These are phyloP conservation scores for Pseudoneurospora amorphoporcata DNA, from an alignment of 495 filamentous ascomycete genomes.

Conservation along the genomic window DNA sequence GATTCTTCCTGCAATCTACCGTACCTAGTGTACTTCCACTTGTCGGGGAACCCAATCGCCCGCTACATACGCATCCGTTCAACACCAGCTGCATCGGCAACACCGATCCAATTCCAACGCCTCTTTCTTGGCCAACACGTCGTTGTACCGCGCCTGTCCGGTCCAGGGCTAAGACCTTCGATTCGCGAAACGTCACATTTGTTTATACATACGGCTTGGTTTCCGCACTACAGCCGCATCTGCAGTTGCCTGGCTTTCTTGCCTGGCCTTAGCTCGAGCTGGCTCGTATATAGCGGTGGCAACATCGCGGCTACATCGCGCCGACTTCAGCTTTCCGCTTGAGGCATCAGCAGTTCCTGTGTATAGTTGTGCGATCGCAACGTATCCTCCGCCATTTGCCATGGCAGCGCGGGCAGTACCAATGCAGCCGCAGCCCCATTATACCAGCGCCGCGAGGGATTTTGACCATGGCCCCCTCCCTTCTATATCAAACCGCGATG, in stretches of 20 bases:
- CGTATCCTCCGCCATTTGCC: background rate
- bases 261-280: background rate
- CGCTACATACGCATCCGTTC: background rate
- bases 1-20: background rate
- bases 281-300: background rate
- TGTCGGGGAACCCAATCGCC: background rate
- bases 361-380: background rate
- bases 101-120: background rate
- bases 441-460: slow-evolving; percentile 3
- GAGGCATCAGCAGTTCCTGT: background rate
- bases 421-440: background rate
- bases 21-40: background rate
- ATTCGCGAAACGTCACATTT: background rate
- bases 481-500: slow-evolving; percentile 20
- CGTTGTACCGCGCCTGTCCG: background rate
- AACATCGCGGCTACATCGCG: background rate
- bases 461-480: slow-evolving; percentile 15
- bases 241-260: background rate
- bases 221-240: background rate
- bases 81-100: background rate
- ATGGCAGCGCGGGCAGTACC: background rate
- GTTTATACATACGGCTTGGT: background rate
- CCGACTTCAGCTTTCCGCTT: background rate
- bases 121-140: background rate
- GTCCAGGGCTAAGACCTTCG: background rate